These are phyloP conservation scores for Pseudogymnoascus sp. DNA, from an alignment of 2,329 filamentous ascomycete species.

Conservation along the genomic window DNA sequence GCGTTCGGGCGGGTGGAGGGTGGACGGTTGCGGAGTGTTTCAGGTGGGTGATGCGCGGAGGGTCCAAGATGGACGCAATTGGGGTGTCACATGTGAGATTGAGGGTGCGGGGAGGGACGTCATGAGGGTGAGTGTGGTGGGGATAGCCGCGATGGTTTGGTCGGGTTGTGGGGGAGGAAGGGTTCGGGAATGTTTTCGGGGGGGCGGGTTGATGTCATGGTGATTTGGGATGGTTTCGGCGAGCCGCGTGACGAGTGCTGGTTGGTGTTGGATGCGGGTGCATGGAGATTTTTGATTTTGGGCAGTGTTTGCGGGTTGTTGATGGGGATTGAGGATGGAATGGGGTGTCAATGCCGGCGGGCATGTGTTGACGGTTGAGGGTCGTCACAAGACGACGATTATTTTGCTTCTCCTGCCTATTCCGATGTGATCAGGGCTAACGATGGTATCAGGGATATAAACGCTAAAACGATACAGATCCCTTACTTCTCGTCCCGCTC, in stretches of 20 bases:
- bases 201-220: neutral
- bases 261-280: neutral
- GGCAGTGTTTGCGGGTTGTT: neutral
- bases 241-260: neutral
- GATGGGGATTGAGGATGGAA: neutral
- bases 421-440: neutral
- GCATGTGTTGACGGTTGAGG: neutral
- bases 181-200: neutral
- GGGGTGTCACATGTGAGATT: conserved; percentile 1
- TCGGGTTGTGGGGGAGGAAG: neutral
- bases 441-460: neutral
- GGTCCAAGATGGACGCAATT: neutral
- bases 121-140: neutral
- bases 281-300: neutral
- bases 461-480: neutral
- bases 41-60: neutral
- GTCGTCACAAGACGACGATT: neutral
- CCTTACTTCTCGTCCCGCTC: neutral
- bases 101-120: neutral
- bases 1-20: neutral
- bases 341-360: neutral
- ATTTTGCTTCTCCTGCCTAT: neutral
- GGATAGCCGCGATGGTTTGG: neutral
- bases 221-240: neutral
- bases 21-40: neutral